These are phyloP conservation scores for Suillus paluster DNA, from an alignment of 768 basidiomycete species.

Conservation along the genomic window DNA sequence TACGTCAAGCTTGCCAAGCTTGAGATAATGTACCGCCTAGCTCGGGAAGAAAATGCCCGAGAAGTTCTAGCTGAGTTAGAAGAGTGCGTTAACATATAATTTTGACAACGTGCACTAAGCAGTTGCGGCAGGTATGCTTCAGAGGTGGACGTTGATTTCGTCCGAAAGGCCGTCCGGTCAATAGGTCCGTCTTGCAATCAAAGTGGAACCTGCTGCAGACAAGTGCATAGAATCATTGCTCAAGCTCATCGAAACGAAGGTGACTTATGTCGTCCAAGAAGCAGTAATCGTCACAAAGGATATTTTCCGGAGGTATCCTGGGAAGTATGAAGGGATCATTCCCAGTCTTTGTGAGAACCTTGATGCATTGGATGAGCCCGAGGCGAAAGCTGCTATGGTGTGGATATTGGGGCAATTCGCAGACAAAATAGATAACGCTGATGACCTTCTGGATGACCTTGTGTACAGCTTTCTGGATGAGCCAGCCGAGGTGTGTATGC, in stretches of 20 bases:
- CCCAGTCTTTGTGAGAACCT: constrained; percentile 92
- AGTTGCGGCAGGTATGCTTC: constrained; percentile 78
- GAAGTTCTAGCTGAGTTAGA: constrained; percentile 95
- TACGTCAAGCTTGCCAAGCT: constrained; percentile 98
- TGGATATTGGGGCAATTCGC: constrained; percentile 99
- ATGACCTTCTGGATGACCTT: constrained; percentile 93
- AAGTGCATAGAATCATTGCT: constrained; percentile 88
- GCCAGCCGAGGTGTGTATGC: constrained; percentile 78
- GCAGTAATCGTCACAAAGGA: constrained; percentile 97
- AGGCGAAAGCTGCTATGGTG: constrained; percentile 96
- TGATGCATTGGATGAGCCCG: constrained; percentile 91
- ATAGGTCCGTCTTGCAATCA: constrained; percentile 98
- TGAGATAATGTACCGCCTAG: constrained; percentile 98
- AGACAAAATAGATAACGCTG: constrained; percentile 92
- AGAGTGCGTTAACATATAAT: constrained; percentile 59
- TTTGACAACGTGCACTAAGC: neutral
- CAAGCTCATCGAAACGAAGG: constrained; percentile 87
- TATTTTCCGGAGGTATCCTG: constrained; percentile 96
- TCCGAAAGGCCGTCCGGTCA: constrained; percentile 95
- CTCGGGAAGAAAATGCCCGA: constrained; percentile 89
- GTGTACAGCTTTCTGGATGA: constrained; percentile 91
- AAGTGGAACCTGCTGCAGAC: constrained; percentile 89
- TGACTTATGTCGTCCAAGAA: constrained; percentile 96
- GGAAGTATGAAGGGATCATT: constrained; percentile 95
- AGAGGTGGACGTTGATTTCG: constrained; percentile 98